These are phyloP conservation scores for Globisporangium ultimum DNA, from an alignment of 352 stramenopile genomes.

Conservation along the genomic window DNA sequence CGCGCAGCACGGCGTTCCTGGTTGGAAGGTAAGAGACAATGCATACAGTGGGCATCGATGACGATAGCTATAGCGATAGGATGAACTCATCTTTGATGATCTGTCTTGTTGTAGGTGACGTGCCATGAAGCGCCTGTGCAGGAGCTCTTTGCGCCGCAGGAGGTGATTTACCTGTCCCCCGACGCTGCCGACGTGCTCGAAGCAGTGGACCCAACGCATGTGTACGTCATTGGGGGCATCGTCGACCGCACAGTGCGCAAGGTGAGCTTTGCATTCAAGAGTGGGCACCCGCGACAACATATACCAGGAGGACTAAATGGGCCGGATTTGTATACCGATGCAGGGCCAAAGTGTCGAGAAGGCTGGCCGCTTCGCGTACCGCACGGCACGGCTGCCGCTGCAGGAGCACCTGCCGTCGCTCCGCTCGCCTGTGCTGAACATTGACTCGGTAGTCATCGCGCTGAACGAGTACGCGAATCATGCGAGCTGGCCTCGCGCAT, in stretches of 20 bases:
- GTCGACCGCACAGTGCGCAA: conserved; percentile 84
- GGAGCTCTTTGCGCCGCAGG: conserved; percentile 34
- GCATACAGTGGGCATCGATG: not conserved
- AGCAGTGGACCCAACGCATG: conserved; percentile 33
- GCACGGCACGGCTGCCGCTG: conserved; percentile 53
- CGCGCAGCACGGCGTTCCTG: conserved; percentile 33
- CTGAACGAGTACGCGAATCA: conserved; percentile 78
- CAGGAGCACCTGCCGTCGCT: conserved; percentile 49
- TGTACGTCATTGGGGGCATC: conserved; percentile 85
- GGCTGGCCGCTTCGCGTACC: conserved; percentile 25
- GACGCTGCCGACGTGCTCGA: conserved; percentile 71
- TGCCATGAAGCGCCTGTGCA: conserved; percentile 47
- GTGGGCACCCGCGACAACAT: not conserved
- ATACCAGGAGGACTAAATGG: too few relatives aligned
- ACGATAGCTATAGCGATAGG: too few relatives aligned
- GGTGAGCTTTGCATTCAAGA: conserved; percentile 15
- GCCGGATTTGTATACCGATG: not conserved
- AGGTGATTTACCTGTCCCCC: conserved; percentile 81
- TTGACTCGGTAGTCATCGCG: conserved; percentile 69
- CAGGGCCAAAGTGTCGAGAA: conserved; percentile 49
- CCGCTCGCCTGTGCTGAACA: conserved; percentile 70
- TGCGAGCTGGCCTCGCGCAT: conserved; percentile 58
- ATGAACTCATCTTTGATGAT: too few relatives aligned
- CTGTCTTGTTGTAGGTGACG: conserved; percentile 4
- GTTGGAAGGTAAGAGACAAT: conserved; percentile 66